Conservation (phyloP, 805 yeast species). For the Saccharomycopsis sp. region DNA sequence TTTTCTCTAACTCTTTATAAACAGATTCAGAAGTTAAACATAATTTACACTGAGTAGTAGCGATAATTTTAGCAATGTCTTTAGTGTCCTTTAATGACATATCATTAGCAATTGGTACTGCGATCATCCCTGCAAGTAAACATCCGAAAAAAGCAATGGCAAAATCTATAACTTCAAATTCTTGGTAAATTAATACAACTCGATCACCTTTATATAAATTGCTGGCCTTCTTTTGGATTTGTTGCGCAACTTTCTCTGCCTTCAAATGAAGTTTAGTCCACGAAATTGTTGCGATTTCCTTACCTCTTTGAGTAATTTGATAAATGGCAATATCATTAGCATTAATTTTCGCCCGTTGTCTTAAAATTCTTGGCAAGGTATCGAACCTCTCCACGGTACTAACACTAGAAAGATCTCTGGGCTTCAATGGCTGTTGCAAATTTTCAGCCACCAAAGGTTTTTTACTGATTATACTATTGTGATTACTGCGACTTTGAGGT, state of each 20-base stretch:
- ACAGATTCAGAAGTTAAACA: conserved; percentile 78
- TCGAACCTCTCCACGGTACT: conserved; percentile 41
- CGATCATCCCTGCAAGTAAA: conserved; percentile 87
- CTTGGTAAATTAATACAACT: conserved; percentile 77
- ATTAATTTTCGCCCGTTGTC: conserved; percentile 63
- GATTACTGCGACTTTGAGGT: not conserved
- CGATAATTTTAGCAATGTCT: conserved; percentile 68
- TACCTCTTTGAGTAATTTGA: conserved; percentile 71
- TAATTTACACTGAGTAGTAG: conserved; percentile 66
- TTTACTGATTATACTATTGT: not conserved
- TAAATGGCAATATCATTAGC: conserved; percentile 65
- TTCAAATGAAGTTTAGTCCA: conserved; percentile 86
- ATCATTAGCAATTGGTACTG: conserved; percentile 83
- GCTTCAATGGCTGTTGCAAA: conserved; percentile 57
- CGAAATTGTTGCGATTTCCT: conserved; percentile 64
- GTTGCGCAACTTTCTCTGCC: conserved; percentile 84
- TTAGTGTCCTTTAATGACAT: conserved; percentile 60
- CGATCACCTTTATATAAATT: conserved; percentile 75
- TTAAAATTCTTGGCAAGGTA: conserved; percentile 61
- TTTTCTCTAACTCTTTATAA: conserved; percentile 63
- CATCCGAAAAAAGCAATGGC: conserved; percentile 84
- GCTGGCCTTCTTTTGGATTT: conserved; percentile 57
- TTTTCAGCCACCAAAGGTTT: conserved; percentile 23
- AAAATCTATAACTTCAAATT: conserved; percentile 78
- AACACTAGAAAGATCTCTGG: conserved; percentile 38